phyloP scores from a whole-genome alignment of 345 rosid genomes.

The Eucalyptus sp. region DNA sequence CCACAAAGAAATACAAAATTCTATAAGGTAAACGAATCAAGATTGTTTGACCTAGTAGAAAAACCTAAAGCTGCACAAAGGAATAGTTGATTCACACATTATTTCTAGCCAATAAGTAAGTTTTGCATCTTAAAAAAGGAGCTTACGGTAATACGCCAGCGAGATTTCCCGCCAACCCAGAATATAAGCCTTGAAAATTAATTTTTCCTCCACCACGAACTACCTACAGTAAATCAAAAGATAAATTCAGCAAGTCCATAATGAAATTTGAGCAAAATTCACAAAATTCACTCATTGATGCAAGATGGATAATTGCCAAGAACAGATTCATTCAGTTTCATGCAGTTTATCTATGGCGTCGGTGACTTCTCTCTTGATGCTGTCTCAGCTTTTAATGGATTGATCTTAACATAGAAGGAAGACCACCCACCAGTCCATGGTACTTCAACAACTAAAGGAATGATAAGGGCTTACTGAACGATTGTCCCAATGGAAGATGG shows the following conservation, averaged over 20 bases:
- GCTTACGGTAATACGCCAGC: slow-evolving; percentile 90
- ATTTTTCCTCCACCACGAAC: slow-evolving; percentile 86
- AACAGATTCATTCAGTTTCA: neutral
- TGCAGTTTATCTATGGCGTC: neutral
- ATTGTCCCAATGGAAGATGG: neutral
- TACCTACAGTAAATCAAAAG: slow-evolving; percentile 29
- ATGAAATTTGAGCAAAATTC: neutral
- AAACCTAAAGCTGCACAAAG: neutral
- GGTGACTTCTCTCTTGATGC: neutral
- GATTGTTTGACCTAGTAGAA: neutral
- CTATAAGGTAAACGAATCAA: neutral
- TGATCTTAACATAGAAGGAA: neutral
- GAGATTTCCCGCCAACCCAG: slow-evolving; percentile 89
- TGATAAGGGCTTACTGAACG: neutral
- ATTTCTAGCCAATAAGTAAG: neutral
- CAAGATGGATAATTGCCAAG: neutral
- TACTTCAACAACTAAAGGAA: neutral
- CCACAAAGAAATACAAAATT: neutral
- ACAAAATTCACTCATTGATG: neutral
- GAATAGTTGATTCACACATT: neutral
- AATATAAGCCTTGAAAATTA: slow-evolving; percentile 76
- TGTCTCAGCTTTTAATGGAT: neutral
- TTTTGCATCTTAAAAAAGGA: neutral
- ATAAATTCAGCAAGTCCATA: neutral
- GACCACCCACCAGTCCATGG: neutral